These are phyloP conservation scores for Pseudogymnoascus sp. DNA, from an alignment of 2,329 filamentous ascomycete species.

Conservation along the genomic window DNA sequence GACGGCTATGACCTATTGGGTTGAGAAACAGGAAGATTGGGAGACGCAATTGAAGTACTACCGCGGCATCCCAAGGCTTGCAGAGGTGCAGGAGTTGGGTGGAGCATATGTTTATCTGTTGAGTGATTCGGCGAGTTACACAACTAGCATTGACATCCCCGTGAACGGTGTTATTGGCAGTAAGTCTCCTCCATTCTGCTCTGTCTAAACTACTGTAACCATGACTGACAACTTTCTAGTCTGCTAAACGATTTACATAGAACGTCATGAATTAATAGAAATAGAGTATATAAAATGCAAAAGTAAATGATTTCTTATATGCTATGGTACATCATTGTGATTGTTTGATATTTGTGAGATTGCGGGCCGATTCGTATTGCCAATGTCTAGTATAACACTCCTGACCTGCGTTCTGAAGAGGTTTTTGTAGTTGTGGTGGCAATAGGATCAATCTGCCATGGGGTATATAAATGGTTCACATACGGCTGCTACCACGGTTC, in stretches of 20 bases:
- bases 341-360: background rate
- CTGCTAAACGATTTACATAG: background rate
- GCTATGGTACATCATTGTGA: background rate
- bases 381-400: background rate
- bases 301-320: background rate
- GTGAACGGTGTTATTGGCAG: constrained; percentile 25
- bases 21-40: constrained; percentile 42
- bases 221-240: background rate
- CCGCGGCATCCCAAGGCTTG: constrained; percentile 44
- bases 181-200: background rate
- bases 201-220: background rate
- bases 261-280: background rate
- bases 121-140: constrained; percentile 31
- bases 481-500: background rate
- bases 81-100: constrained; percentile 39
- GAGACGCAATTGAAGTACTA: constrained; percentile 46
- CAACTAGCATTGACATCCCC: constrained; percentile 32
- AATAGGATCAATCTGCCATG: background rate
- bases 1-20: constrained; percentile 38
- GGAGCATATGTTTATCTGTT: constrained; percentile 25
- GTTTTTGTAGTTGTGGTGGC: background rate
- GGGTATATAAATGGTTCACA: background rate
- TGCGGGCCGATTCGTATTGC: background rate
- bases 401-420: background rate
- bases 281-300: background rate